Evolutionary conservation across 495 filamentous ascomycete species (phyloP), one percentile per base, ranked within the genome.

Genomic region (Penicillium flavigenum): DNA sequence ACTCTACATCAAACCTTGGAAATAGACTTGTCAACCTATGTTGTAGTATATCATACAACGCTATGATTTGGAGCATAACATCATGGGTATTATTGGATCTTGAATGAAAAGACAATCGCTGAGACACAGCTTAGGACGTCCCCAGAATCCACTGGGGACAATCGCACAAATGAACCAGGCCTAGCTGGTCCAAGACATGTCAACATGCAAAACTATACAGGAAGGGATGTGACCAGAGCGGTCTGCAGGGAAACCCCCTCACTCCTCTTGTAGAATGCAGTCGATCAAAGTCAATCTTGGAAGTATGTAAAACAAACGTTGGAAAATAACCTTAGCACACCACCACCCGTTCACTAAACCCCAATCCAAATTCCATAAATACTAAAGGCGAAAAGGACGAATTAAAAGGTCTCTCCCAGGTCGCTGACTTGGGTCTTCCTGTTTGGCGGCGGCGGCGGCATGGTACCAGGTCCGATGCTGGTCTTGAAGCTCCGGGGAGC

Each of bases 331-430:
- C 46, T 17, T 51, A 47, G 36, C 42, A 43, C 36, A 38, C 53
- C 51, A 51, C 27, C 38, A 51, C 39, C 41, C 11, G 39, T 43
- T 50, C 31, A 47, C 42, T 48, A 46, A 49, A 43, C 22, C 19
- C 32, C 54, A 27, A 49, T 27, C 26, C 3, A 20, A 27, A 32
- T 45, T 16, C 27, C 47, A 45, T n/a, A n/a, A 17, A n/a, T 47
- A 34, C 12, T 19, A 22, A 52, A 24, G 16, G 24, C 31, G 26
- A 45, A 27, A 47, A 29, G 27, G 12, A 50, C 10, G 26, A 29
- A 54, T 38, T 20, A 89, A 67, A 81, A 89, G 27, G 85, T 87
- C 72, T 89, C 86, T 14, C 85, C 86, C n/a, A 89, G 72, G 56
- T 83, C 86, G 62, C 76, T 80, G 59, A 81, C 64, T 63, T 80